Evolutionary conservation across 169 alveolate genomes (phyloP).

Genomic region (Eimeria zaria): DNA sequence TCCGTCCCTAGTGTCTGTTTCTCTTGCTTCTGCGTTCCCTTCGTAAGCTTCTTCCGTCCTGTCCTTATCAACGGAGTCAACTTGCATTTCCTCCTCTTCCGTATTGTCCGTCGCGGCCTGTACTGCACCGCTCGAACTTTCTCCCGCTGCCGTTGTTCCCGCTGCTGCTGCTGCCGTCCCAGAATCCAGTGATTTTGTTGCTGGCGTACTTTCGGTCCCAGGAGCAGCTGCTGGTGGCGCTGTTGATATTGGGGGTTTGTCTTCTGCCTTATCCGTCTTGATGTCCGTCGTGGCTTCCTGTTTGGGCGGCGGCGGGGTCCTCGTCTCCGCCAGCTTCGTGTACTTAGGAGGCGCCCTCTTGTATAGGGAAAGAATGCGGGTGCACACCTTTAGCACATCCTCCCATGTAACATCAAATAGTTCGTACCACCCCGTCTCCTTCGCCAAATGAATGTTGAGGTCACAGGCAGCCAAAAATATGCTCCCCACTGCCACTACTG

Average conservation of each 20-base stretch:
- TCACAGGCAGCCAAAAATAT: conserved; percentile 89
- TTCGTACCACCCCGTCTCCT: conserved; percentile 89
- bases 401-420: conserved; percentile 90
- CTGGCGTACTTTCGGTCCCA: not conserved
- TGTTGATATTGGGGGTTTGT: not conserved
- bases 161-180: not conserved
- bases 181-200: not conserved
- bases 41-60: not conserved
- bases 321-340: conserved; percentile 74
- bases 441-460: conserved; percentile 87
- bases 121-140: not conserved
- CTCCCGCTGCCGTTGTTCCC: not conserved
- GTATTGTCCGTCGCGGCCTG: not conserved
- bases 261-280: conserved; percentile 3
- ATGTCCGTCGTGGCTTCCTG: not conserved
- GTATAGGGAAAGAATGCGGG: conserved; percentile 87
- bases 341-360: conserved; percentile 70
- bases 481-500: conserved; percentile 90
- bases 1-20: not conserved
- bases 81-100: conserved; percentile 23
- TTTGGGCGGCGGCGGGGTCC: conserved; percentile 20
- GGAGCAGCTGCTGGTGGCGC: conserved; percentile 4
- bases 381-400: conserved; percentile 89
- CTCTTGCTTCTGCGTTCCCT: not conserved
- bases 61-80: not conserved